Conservation (phyloP, 148 eudicot genomes). For the Rhododendron griersonianum region DNA sequence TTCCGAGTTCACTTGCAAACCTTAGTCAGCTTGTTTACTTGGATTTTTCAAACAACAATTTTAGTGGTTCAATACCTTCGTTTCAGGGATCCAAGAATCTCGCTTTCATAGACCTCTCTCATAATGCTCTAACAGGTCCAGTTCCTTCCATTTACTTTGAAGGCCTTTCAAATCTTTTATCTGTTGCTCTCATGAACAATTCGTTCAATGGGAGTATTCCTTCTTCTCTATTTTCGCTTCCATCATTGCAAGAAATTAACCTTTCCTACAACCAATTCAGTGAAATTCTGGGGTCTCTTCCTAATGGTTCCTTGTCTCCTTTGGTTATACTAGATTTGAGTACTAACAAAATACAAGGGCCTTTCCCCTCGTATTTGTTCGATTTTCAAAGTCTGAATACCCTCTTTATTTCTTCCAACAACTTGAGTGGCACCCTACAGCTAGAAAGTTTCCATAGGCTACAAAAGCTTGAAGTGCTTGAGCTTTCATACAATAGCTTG, state of each 20-base stretch:
- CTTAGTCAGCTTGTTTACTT: conserved; percentile 30
- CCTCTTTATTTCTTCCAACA: no score
- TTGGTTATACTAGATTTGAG: no score
- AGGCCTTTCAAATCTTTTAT: conserved; percentile 26
- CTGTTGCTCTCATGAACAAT: conserved; percentile 29
- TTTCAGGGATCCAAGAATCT: conserved; percentile 12
- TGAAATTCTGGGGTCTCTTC: no score
- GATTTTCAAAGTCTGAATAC: no score
- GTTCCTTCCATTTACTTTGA: conserved; percentile 32
- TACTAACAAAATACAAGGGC: no score
- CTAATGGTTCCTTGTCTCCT: no score
- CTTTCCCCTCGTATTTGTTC: not conserved
- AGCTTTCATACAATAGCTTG: conserved; percentile 32
- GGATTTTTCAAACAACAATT: conserved; percentile 9
- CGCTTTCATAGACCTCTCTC: no score
- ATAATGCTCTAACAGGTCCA: conserved; percentile 17
- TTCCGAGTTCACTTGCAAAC: conserved; percentile 29
- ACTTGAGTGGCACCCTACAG: conserved; percentile 16
- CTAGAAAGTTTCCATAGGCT: conserved; percentile 17
- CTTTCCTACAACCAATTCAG: conserved; percentile 29
- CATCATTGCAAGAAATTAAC: conserved; percentile 16
- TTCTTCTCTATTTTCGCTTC: conserved; percentile 26
- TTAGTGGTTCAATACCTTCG: conserved; percentile 32
- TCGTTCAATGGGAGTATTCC: conserved; percentile 44
- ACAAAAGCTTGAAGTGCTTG: conserved; percentile 17